Percentiles rank a stretch among this genome's conserved stretches.
Conservation (phyloP, 2,329 filamentous ascomycete species). For the Trichoderma asperellum region DNA sequence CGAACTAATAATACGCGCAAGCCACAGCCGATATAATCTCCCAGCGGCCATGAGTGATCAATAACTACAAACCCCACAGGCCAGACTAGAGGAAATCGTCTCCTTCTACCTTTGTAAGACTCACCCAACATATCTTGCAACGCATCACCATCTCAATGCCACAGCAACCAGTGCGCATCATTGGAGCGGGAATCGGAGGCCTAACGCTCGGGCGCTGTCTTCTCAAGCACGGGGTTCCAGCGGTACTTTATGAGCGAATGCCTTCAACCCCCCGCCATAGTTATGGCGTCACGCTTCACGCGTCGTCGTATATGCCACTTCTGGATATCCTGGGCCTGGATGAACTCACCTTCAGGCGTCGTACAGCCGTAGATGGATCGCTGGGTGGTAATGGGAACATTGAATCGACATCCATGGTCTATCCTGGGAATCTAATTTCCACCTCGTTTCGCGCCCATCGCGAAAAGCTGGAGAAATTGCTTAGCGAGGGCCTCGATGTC, state of each 20-base stretch:
- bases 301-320: conserved; percentile 23
- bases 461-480: conserved; percentile 22
- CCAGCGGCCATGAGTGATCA: not conserved
- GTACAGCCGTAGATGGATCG: conserved; percentile 17
- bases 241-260: conserved; percentile 24
- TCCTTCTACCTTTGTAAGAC: not conserved
- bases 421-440: not conserved
- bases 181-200: conserved; percentile 26
- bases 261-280: conserved; percentile 12
- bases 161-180: conserved; percentile 24
- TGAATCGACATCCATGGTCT: conserved; percentile 13
- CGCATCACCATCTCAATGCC: conserved; percentile 8
- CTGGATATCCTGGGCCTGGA: conserved; percentile 16
- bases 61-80: not conserved
- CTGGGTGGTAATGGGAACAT: conserved; percentile 13
- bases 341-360: conserved; percentile 20
- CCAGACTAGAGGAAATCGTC: not conserved
- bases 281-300: conserved; percentile 24
- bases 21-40: not conserved
- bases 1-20: not conserved
- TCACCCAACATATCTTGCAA: not conserved
- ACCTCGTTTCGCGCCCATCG: conserved; percentile 25
- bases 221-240: conserved; percentile 19
- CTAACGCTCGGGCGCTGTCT: conserved; percentile 27
- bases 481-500: conserved; percentile 25